Base-by-base conservation (phyloP, 2,329 filamentous ascomycete genomes). In the Cercospora beticola region DNA sequence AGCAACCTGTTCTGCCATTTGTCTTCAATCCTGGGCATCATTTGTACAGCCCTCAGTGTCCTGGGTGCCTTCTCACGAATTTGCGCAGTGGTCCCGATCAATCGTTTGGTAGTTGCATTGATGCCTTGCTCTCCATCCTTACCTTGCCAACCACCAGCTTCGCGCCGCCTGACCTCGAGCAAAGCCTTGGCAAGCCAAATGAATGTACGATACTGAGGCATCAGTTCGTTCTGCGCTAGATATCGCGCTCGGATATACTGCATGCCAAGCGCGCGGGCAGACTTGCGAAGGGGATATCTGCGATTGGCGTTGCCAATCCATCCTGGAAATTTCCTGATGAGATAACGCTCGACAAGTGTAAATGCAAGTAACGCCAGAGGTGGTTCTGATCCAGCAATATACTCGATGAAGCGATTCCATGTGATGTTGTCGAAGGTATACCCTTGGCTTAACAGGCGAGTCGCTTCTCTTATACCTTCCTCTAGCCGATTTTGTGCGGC, bases 261-360 rank as follows among this genome's bases (percentile, higher is more conserved):
- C 59, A 78, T 40, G 1, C 72, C 68, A 59, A 75, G 67, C 64
- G 21, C 54, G 64, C 16, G 65, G 40, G 36, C 74, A 69, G 67
- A 73, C 68, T 65, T 78, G 54, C 33, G 78, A 72, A 66, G 73
- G 64, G 40, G 74, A 68, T 10, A 78, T 73, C 2, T 78, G 57
- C 57, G 78, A 75, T 74, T 79, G 76, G 69, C 70, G 28, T 26
- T 56, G 10, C 23, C 40, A 21, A 60, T 6, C 92, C 93, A 97
- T 26, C 93, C 92, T 10, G 87, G 86, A 86, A 93, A 97, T 36
- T 87, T 84, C 0, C 87, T 85, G 86, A 97, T 96, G 65, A 98
- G 88, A 69, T 88, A 87, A 28, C 84, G 81, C 81, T 98, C 94
- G 77, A 92, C 94, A 62, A 89, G 81, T 23, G 82, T 77, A 80